Conservation (phyloP, 106 monocot species). For the Dioscorea dumetorum region DNA sequence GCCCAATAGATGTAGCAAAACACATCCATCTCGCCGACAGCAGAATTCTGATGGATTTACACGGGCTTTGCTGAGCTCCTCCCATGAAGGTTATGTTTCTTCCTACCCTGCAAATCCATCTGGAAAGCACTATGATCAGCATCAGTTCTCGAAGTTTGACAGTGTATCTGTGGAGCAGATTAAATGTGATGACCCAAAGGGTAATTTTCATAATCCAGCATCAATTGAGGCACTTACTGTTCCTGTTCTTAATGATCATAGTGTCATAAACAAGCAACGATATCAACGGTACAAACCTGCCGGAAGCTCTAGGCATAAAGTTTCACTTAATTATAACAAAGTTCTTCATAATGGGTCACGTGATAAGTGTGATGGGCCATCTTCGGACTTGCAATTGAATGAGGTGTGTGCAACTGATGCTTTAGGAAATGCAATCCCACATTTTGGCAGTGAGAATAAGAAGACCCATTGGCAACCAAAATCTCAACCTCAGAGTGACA, state of each 20-base stretch:
- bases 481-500: slow-evolving; percentile 5
- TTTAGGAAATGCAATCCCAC: not conserved
- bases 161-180: not conserved
- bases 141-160: slow-evolving; percentile 8
- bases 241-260: slow-evolving; percentile 9
- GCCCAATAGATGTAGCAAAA: slow-evolving; percentile 34
- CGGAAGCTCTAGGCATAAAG: not conserved
- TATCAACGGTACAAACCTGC: slow-evolving; percentile 2
- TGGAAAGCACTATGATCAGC: slow-evolving; percentile 10
- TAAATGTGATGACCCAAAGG: slow-evolving; percentile 10
- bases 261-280: slow-evolving; percentile 15
- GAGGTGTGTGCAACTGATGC: not conserved
- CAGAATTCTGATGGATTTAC: slow-evolving; percentile 19
- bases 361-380: not conserved
- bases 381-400: not conserved
- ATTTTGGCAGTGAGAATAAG: not conserved
- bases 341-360: not conserved
- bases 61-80: not conserved
- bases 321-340: not conserved
- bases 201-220: not conserved
- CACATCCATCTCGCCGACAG: slow-evolving; percentile 61
- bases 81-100: slow-evolving; percentile 13
- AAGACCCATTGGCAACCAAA: slow-evolving; percentile 8
- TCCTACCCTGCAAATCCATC: slow-evolving; percentile 6
- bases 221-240: slow-evolving; percentile 6